These are phyloP conservation scores for Rhexocercosporidium sp. DNA, from an alignment of 2,329 filamentous ascomycete species.

Conservation along the genomic window DNA sequence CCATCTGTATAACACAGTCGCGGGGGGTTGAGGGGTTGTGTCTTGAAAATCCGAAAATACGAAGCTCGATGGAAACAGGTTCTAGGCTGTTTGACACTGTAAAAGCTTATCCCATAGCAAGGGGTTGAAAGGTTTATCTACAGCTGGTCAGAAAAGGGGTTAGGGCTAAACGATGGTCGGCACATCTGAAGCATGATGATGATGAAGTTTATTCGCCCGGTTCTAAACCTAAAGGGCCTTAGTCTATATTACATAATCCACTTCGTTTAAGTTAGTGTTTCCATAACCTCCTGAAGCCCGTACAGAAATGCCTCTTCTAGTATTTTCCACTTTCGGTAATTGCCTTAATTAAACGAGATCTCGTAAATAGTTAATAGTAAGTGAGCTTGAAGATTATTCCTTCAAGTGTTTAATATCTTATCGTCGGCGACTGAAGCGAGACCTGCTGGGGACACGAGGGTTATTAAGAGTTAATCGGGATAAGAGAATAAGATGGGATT, in stretches of 20 bases:
- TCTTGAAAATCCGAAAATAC: too few relatives aligned
- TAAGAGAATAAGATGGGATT: background rate
- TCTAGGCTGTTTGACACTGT: too few relatives aligned
- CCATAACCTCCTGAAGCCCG: background rate
- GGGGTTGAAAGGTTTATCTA: too few relatives aligned
- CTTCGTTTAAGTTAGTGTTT: background rate
- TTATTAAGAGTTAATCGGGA: background rate
- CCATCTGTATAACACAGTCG: too few relatives aligned
- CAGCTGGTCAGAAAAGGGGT: too few relatives aligned
- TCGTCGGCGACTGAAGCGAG: background rate
- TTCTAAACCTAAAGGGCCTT: background rate
- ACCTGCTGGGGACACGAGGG: background rate
- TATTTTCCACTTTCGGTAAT: background rate
- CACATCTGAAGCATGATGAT: too few relatives aligned
- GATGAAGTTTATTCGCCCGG: background rate
- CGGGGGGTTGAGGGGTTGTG: too few relatives aligned
- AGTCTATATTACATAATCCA: slow-evolving; percentile 1
- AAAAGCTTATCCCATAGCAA: too few relatives aligned
- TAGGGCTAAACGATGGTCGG: too few relatives aligned
- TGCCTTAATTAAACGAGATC: background rate
- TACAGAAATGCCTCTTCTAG: background rate
- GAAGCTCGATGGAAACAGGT: too few relatives aligned
- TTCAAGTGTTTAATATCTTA: background rate
- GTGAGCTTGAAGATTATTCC: background rate
- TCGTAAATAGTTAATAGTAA: background rate